phyloP scores from a whole-genome alignment of 202 grass and related monocot species.

The Digitaria exilis region DNA sequence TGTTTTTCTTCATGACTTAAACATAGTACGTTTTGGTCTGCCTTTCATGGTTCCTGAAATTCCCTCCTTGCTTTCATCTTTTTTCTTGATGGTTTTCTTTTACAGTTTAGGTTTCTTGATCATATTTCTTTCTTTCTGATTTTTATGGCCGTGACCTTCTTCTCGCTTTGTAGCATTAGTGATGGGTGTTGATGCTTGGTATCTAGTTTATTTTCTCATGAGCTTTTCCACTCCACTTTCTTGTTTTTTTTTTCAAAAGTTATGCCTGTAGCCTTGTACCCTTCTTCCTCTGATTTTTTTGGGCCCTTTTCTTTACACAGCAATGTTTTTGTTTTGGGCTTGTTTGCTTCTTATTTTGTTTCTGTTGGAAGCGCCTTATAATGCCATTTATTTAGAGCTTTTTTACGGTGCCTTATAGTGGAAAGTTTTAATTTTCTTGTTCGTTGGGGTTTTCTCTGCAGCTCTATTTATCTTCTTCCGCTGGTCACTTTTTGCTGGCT shows the following conservation, averaged over 20 bases:
- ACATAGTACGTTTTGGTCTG: not conserved
- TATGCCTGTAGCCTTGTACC: not conserved
- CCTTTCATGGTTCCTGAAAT: not conserved
- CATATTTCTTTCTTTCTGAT: not conserved
- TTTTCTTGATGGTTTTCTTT: not conserved
- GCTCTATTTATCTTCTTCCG: too few relatives aligned
- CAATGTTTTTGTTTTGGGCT: conserved; percentile 11
- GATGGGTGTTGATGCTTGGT: not conserved
- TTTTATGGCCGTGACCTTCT: not conserved
- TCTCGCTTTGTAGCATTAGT: not conserved
- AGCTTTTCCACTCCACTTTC: conserved; percentile 16
- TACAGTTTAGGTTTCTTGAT: conserved; percentile 1
- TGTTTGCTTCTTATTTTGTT: not conserved
- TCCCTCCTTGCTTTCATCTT: not conserved
- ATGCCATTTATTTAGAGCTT: conserved; percentile 24
- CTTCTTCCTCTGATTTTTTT: not conserved
- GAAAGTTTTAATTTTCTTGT: not conserved
- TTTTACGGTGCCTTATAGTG: not conserved
- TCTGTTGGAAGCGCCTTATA: not conserved
- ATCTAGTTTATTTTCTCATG: not conserved
- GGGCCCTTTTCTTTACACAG: not conserved
- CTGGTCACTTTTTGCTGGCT: not conserved
- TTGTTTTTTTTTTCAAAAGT: conserved; percentile 31
- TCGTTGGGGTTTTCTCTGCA: not conserved
- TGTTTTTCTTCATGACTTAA: conserved; percentile 6